Evolutionary conservation across 768 basidiomycete species (phyloP).

Genomic region (Naganishia onofrii): DNA sequence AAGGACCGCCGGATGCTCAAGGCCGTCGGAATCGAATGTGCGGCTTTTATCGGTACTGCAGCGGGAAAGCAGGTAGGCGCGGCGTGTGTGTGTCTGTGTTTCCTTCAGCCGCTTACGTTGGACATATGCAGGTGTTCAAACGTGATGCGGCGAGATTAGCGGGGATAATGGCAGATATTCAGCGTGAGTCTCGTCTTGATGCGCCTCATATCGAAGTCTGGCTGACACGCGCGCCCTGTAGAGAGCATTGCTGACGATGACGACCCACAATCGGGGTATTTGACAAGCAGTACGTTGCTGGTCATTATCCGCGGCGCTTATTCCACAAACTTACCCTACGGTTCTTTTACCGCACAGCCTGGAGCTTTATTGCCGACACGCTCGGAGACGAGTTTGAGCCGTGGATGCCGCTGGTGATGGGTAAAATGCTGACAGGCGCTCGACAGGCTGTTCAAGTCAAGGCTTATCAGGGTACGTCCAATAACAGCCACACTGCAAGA

Average conservation of each 20-base stretch:
- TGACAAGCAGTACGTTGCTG: slow-evolving; percentile 23
- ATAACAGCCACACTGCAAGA: not conserved
- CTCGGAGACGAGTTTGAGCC: slow-evolving; percentile 22
- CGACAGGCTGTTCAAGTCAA: slow-evolving; percentile 3
- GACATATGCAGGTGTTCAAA: not conserved
- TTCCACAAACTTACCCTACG: no score
- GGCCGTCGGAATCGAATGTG: slow-evolving; percentile 20
- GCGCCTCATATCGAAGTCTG: not conserved
- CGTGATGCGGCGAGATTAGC: slow-evolving; percentile 23
- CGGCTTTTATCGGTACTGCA: slow-evolving; percentile 16
- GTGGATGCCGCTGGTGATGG: slow-evolving; percentile 28
- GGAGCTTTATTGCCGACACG: slow-evolving; percentile 19
- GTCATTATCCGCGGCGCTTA: no score
- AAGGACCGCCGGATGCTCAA: slow-evolving; percentile 24
- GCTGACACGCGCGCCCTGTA: not conserved
- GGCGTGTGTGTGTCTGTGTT: not conserved
- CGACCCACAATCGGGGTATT: slow-evolving; percentile 27
- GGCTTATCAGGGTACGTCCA: not conserved
- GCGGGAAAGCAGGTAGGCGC: slow-evolving; percentile 15
- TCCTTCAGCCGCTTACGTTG: not conserved
- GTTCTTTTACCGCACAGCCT: slow-evolving; percentile 1
- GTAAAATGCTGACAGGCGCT: not conserved
- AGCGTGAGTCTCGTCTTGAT: not conserved
- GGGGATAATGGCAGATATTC: slow-evolving; percentile 15
- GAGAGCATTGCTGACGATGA: slow-evolving; percentile 29